These are phyloP conservation scores for Boletus edulis DNA, from an alignment of 768 basidiomycete genomes.

Conservation along the genomic window DNA sequence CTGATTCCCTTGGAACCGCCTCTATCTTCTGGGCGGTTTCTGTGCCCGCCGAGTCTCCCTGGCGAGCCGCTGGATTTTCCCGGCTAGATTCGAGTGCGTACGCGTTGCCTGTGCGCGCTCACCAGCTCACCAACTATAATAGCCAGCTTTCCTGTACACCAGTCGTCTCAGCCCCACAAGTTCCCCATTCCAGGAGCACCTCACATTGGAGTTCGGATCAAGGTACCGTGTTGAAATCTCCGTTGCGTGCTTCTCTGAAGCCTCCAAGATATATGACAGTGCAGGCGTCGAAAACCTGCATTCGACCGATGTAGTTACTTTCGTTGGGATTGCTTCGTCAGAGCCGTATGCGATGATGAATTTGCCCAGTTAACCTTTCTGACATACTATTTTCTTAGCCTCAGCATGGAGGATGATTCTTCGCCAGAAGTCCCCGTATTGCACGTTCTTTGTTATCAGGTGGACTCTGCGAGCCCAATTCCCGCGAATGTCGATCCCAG, in stretches of 20 bases:
- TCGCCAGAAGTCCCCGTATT: constrained; percentile 55
- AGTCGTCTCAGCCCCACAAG: constrained; percentile 50
- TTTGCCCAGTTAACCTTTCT: not conserved
- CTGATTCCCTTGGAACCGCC: constrained; percentile 58
- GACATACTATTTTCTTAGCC: constrained; percentile 29
- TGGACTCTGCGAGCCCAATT: not conserved
- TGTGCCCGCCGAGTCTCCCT: constrained; percentile 65
- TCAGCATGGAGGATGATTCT: constrained; percentile 38
- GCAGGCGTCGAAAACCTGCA: constrained; percentile 45
- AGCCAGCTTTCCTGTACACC: constrained; percentile 28
- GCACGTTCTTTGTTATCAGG: constrained; percentile 56
- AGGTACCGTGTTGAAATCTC: constrained; percentile 39
- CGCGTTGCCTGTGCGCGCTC: not conserved
- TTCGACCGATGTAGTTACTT: constrained; percentile 60
- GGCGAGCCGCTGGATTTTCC: constrained; percentile 43
- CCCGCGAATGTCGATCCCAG: constrained; percentile 10
- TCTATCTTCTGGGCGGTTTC: constrained; percentile 70
- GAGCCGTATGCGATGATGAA: constrained; percentile 54
- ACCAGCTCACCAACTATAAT: not conserved
- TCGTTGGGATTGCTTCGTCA: constrained; percentile 69
- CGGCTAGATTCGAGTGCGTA: constrained; percentile 19
- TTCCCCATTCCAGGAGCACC: constrained; percentile 52
- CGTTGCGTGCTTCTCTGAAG: not conserved
- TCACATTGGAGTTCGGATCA: constrained; percentile 73
- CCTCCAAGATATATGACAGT: constrained; percentile 56